Percentiles rank a stretch among this genome's conserved stretches.
Conservation (phyloP, 768 basidiomycete genomes). For the Lentinula aciculospora region DNA sequence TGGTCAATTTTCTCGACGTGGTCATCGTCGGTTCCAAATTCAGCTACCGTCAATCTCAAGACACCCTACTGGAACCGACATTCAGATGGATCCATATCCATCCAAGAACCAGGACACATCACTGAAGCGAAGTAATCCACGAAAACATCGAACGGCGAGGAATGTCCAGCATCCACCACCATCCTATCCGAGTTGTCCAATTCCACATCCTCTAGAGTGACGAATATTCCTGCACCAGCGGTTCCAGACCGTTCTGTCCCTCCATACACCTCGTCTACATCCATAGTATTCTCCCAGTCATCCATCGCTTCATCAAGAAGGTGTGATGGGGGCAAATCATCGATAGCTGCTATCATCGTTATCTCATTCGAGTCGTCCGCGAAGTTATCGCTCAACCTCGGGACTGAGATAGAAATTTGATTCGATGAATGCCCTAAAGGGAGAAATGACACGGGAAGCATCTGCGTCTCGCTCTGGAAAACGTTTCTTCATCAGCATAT, state of each 20-base stretch:
- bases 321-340: not conserved
- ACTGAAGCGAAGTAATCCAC: not conserved
- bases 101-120: slow-evolving; percentile 4
- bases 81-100: not conserved
- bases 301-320: not conserved
- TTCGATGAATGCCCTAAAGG: not conserved
- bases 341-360: not conserved
- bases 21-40: not conserved
- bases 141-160: not conserved
- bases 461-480: not conserved
- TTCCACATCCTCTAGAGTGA: not conserved
- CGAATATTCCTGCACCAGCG: not conserved
- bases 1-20: not conserved
- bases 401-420: not conserved
- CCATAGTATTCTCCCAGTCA: not conserved
- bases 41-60: not conserved
- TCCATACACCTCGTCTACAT: not conserved
- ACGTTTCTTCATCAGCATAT: not conserved
- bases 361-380: not conserved
- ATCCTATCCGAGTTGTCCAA: not conserved
- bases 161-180: not conserved
- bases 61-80: not conserved
- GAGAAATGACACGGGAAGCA: not conserved
- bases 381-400: not conserved
- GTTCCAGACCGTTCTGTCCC: not conserved